Conservation (phyloP, 228 moss, liverwort and hornwort genomes). For the Sphagnum fallax region DNA sequence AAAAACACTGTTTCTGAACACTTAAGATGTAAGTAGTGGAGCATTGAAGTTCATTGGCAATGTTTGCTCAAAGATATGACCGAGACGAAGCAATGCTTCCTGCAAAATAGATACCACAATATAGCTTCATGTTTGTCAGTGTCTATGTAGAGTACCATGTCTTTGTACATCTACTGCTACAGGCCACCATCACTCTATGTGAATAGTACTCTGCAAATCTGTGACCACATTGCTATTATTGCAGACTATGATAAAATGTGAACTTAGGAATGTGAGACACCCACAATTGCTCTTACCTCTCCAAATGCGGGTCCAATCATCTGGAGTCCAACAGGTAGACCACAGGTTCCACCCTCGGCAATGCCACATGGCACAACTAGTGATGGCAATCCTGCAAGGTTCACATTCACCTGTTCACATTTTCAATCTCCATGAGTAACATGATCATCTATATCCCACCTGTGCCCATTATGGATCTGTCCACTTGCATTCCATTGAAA, state of each 20-base stretch:
- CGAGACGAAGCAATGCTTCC: slow-evolving; percentile 54
- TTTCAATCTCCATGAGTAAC: neutral
- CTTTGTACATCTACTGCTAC: too few relatives aligned
- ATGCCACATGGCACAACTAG: slow-evolving; percentile 90
- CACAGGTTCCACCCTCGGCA: slow-evolving; percentile 66
- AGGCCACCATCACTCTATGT: too few relatives aligned
- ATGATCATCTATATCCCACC: neutral
- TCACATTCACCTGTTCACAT: slow-evolving; percentile 72
- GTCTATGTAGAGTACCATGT: too few relatives aligned
- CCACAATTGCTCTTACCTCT: slow-evolving; percentile 33
- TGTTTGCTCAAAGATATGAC: slow-evolving; percentile 86
- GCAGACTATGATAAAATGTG: too few relatives aligned
- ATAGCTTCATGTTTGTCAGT: neutral
- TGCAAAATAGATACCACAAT: slow-evolving; percentile 9
- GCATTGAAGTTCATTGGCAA: slow-evolving; percentile 21
- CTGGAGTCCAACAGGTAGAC: slow-evolving; percentile 86
- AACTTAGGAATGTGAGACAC: too few relatives aligned
- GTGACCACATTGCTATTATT: too few relatives aligned
- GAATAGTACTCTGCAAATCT: too few relatives aligned
- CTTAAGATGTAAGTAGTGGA: slow-evolving; percentile 23
- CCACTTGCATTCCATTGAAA: neutral
- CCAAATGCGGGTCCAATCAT: slow-evolving; percentile 87
- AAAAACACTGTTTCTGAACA: too few relatives aligned
- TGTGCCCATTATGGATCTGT: neutral
- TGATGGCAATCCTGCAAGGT: slow-evolving; percentile 86